Conservation (phyloP, 192 early-diverging fungal genomes). For the Gaertneriomyces semiglobifer region DNA sequence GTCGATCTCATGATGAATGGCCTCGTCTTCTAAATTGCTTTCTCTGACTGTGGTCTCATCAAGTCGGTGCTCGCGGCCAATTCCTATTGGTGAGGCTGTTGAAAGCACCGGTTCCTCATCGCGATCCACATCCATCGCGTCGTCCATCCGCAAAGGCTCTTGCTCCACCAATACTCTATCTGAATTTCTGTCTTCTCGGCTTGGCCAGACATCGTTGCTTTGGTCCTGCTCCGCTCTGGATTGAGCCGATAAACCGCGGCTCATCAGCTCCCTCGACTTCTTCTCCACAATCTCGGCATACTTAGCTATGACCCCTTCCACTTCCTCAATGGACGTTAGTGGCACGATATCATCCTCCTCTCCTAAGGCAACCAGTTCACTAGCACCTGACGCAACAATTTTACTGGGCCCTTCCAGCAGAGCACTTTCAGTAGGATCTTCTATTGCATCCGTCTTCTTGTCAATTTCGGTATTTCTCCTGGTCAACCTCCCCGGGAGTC, state of each 20-base stretch:
- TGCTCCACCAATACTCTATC: no score
- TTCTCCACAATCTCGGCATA: constrained; percentile 29
- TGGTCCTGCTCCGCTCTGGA: neutral
- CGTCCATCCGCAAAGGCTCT: no score
- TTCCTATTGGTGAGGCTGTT: no score
- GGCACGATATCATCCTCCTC: constrained; percentile 3
- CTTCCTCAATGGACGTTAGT: constrained; percentile 33
- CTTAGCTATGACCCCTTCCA: constrained; percentile 35
- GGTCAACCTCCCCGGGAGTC: constrained; percentile 18
- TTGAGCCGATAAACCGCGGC: neutral
- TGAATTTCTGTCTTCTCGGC: no score
- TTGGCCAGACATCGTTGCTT: neutral
- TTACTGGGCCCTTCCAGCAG: neutral
- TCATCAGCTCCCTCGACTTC: neutral
- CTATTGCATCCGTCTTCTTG: neutral
- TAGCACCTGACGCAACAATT: neutral
- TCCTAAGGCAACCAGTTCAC: neutral
- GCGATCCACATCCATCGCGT: no score
- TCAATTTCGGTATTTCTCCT: constrained; percentile 20
- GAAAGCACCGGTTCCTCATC: no score
- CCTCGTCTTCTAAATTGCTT: no score
- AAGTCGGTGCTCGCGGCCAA: no score
- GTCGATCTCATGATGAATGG: no score
- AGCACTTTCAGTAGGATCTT: neutral
- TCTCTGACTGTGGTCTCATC: no score